phyloP scores from a whole-genome alignment of 1,139 yeast species.

The Kodamaea fungicola region DNA sequence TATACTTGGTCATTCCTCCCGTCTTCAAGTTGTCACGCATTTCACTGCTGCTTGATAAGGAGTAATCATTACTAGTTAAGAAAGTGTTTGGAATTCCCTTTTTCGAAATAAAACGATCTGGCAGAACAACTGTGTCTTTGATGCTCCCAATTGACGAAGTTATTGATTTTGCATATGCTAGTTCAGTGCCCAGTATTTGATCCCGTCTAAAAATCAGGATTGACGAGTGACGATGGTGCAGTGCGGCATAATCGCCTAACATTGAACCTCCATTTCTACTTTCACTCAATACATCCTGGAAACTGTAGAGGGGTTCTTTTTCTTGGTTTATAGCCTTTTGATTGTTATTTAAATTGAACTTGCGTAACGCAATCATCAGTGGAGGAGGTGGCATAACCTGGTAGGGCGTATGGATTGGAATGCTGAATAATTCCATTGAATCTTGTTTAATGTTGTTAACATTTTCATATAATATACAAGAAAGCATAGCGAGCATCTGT shows the following conservation, averaged over 20 bases:
- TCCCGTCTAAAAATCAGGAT: conserved; percentile 22
- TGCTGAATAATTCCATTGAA: conserved; percentile 19
- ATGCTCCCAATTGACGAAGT: conserved; percentile 29
- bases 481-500: conserved; percentile 89
- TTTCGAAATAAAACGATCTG: conserved; percentile 7
- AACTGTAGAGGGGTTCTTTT: conserved; percentile 3
- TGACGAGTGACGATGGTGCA: conserved; percentile 16
- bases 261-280: conserved; percentile 4
- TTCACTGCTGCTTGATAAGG: conserved; percentile 2
- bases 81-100: conserved; percentile 3
- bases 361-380: conserved; percentile 19
- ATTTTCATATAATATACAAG: conserved; percentile 61
- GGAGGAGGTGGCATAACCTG: conserved; percentile 33
- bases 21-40: conserved; percentile 3
- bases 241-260: conserved; percentile 8
- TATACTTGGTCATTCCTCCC: conserved; percentile 1
- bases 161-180: conserved; percentile 17
- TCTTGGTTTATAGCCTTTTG: conserved; percentile 1
- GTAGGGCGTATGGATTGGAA: conserved; percentile 52
- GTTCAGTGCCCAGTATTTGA: conserved; percentile 9
- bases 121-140: conserved; percentile 14
- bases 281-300: conserved; percentile 11
- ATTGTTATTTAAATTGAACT: conserved; percentile 8
- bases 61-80: conserved; percentile 5
- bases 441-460: conserved; percentile 16